Base-by-base conservation (phyloP, 2,329 filamentous ascomycete genomes). In the Penicillium sp. region DNA sequence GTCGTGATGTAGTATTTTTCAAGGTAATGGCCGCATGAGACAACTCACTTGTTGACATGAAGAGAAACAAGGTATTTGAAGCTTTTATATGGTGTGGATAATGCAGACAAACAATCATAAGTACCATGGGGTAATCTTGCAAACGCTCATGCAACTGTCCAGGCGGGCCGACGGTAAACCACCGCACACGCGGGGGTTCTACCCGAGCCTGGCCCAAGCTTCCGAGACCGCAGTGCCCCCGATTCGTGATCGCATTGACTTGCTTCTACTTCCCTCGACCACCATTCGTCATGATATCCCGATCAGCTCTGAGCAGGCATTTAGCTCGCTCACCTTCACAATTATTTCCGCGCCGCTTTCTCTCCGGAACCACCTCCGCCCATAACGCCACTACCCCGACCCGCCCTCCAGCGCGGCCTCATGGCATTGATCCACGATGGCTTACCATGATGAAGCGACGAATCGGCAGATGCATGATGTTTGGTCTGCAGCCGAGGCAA, bases 381-480 rank as follows among this genome's bases (percentile, higher is more conserved):
- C 61, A 58, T 18, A 58, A 64, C 52, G 56, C 55, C 10, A 44
- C 49, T 40, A 10, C 47, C 40, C 52, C 63, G 44, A 47, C 52
- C 24, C 39, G 53, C 37, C 37, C 57, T 23, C 21, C 62, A 31
- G 44, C 59, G 40, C 67, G 64, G 52, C 63, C 63, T 28, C 68
- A 67, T 50, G 55, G 61, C 37, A 56, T 79, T 65, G 64, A 79
- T 69, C 78, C 86, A 16, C 79, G 85, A 67, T 94, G 90, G 90
- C 83, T 92, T 31, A 83, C 85, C 4, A 83, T 87, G 54, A 81
- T 88, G 37, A 88, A 86, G 67, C 67, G 77, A 13, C 82, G 90
- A 16, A 76, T 93, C 24, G 90, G 89, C 2, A 87, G 86, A 74
- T 92, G 90, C 70, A 84, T 93, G 61, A 83, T 81, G 58, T 93